Base-by-base conservation (phyloP, 768 basidiomycete species). In the Serendipita vermifera region DNA sequence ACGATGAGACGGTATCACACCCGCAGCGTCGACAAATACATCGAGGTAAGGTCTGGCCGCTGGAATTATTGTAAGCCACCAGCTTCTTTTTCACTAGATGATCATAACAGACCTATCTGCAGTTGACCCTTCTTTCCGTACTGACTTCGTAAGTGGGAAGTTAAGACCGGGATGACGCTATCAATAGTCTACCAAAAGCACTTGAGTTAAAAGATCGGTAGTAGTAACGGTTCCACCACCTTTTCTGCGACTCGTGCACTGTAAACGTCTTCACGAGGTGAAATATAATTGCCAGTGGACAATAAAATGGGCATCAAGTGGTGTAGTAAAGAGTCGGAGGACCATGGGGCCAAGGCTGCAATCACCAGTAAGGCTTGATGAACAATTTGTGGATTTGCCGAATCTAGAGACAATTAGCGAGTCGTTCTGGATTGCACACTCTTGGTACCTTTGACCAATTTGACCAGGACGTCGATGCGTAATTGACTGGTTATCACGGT, bases 251-350 rank as follows among this genome's bases (percentile, higher is more conserved):
- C 92, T 33, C 82, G 81, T 74, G 96, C 94, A 64, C 87, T 93
- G 69, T 94, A 93, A 0, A 85, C 80, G 65, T 99, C 96, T 61
- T 99, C 96, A 43, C 92, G 79, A 64, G 96, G 94, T 73, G 97
- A 88, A 15, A 97, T 83, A 59, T 90, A 93, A n/a, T 93, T 89
- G 17, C 96, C 94, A 90, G 98, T 97, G 71, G 97, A 98, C 0
- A 93, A 97, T 73, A 99, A 98, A 40, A 99, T 83, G 3, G 96
- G 94, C 89, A 99, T 96, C 53, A 97, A 78, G 62, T 94, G 91
- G 64, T 87, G 89, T 11, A 98, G 74, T 29, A 94, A 89, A 9
- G 90, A 87, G 56, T 93, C 89, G 0, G 94, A 92, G 0, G 85
- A 82, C 33, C 97, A 73, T 15, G 82, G 78, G 2, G 90, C 87